These are phyloP conservation scores for Mortierella sp. DNA, from an alignment of 371 early-diverging fungal species.

Conservation along the genomic window DNA sequence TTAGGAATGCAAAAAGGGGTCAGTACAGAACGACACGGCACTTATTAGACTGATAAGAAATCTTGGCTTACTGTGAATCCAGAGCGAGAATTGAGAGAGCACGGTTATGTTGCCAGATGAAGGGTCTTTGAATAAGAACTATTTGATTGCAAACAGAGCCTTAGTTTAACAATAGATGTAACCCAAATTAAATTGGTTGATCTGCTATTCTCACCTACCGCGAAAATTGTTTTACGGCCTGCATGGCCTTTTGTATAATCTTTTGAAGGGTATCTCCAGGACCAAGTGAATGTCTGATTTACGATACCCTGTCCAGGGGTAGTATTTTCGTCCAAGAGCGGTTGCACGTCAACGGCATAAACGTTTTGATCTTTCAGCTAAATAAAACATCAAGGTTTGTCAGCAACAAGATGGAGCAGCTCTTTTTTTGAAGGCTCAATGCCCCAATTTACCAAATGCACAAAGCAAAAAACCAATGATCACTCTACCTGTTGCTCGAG, in stretches of 20 bases:
- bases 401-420: constrained; percentile 8
- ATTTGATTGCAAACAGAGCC: background rate
- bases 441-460: too few relatives aligned
- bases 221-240: constrained; percentile 39
- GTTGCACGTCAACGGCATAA: constrained; percentile 8
- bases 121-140: constrained; percentile 30
- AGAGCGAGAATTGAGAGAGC: constrained; percentile 33
- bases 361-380: constrained; percentile 25
- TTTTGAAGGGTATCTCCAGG: constrained; percentile 24
- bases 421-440: background rate
- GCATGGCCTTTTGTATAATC: constrained; percentile 19
- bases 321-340: background rate
- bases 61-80: constrained; percentile 35
- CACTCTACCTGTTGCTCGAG: constrained; percentile 41
- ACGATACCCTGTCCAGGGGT: background rate
- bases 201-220: constrained; percentile 25
- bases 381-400: constrained; percentile 2
- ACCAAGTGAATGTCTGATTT: constrained; percentile 17
- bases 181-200: background rate
- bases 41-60: background rate
- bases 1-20: background rate
- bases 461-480: background rate
- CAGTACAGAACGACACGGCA: background rate
- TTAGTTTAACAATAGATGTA: background rate
- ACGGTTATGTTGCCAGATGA: constrained; percentile 17